Evolutionary conservation across 441 rosid genomes (phyloP), one percentile per base, ranked within the genome.

Genomic region (Pelargonium fulgidum): DNA sequence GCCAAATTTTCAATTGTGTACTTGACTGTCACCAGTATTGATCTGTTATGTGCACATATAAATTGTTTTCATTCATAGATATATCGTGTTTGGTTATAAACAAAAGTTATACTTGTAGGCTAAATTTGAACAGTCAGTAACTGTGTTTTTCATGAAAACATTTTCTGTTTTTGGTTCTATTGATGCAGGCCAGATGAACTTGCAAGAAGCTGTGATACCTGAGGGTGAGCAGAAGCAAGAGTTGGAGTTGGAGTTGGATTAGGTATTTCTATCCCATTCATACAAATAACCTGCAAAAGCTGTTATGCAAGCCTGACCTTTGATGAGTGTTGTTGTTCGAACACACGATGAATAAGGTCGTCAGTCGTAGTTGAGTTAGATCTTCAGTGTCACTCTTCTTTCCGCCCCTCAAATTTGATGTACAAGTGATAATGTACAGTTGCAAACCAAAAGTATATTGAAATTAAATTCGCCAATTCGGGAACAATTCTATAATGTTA

Each of bases 181-280:
- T 52, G 58, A 52, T 52, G 58, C 3, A 52, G 58, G 58, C 58
- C 58, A 52, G 58, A 52, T 52, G 58, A 17, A 52, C 16, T 17
- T 52, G 17, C 58, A 52, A 52, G 58, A 52, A 14, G 58, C 58
- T 52, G 58, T 14, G 58, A 52, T 52, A 52, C 58, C 58, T 0
- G 58, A 52, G 58, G 58, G 58, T 52, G 58, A 52, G 58, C 58
- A 52, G 58, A 52, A 52, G 17, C 58, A 52, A 5, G 39, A 33
- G 39, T 0, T 14, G 3, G 39, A 33, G 39, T 0, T 14, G 19
- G 58, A 52, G 58, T 17, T n/a, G 17, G 58, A 52, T 52, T 52
- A 52, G 58, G 58, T 52, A 52, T 52, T 52, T 52, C 58, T 13
- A 52, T 52, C 16, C 58, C 58, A 33, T n/a, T n/a, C 7, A 52